Evolutionary conservation across 1,284 basidiomycete species (phyloP), one percentile per base, ranked within the genome.

Genomic region (Apiotrichum gamsii): DNA sequence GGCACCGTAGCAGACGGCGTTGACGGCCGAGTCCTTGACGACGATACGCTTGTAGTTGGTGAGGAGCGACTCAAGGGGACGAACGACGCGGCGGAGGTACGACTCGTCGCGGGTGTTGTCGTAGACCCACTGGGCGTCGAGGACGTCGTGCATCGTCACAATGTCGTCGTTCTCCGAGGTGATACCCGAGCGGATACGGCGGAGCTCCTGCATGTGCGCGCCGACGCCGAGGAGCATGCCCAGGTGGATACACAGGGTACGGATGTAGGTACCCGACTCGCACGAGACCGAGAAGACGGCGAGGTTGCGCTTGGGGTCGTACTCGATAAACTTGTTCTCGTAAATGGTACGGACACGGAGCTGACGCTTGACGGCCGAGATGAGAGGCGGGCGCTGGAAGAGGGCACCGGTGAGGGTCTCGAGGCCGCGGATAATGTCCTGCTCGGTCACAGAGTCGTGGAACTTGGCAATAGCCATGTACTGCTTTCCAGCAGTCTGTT

Each of bases 101-200:
- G 91, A 84, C 73, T 99, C 91, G 74, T 99, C 95, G 41, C 94
- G 81, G n/a, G 89, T 96, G 72, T 95, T 97, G 74, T 99, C 95
- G 72, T 95, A 98, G 65, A 87, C 75, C 93, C 94, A 99, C 68
- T 98, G 95, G 10, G 95, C 95, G 72, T 99, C 95, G 73, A 99
- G 76, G 28, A 99, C 93, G 71, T 99, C 95, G 75, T 99, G 95
- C 95, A 99, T 99, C 28, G 95, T 95, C 51, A 98, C 95, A 64
- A 98, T 94, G 65, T 91, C 90, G 72, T 98, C 95, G 72, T 90
- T 90, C 75, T 99, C 95, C 47, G 86, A 87, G 77, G 97, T 85
- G 39, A 93, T 94, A 70, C 95, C 95, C 69, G 86, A 90, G 57
- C 95, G 79, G 9, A 98, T 94, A 67, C 95, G 79, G 60, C 95